Percentiles rank a stretch among this genome's conserved stretches.
Evolutionary conservation across 1,284 basidiomycete genomes (phyloP).

Genomic region (Rhodotorula mucilaginosa): DNA sequence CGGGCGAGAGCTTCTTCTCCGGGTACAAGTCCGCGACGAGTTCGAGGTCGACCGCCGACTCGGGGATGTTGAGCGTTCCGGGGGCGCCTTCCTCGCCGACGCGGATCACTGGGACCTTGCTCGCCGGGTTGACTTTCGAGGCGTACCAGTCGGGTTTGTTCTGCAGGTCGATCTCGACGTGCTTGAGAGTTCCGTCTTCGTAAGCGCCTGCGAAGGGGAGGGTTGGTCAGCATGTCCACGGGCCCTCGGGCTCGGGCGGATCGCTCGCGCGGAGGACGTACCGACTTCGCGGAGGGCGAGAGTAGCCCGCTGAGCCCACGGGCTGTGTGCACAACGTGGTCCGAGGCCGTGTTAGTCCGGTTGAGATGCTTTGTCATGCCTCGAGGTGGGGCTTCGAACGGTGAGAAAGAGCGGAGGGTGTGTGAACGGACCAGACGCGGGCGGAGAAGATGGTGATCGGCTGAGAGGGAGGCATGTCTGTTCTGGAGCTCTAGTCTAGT

Average conservation of each 20-base stretch:
- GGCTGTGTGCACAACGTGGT: slow-evolving; percentile 1
- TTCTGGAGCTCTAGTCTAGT: neutral
- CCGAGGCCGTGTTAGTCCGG: no score
- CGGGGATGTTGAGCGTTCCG: slow-evolving; percentile 27
- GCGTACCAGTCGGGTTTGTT: slow-evolving; percentile 59
- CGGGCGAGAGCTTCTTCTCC: slow-evolving; percentile 6
- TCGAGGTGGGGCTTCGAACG: neutral
- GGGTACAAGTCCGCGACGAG: slow-evolving; percentile 33
- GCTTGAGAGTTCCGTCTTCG: slow-evolving; percentile 47
- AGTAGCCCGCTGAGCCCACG: slow-evolving; percentile 53
- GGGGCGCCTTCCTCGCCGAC: slow-evolving; percentile 30
- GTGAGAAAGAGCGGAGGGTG: neutral
- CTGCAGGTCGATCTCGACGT: slow-evolving; percentile 58
- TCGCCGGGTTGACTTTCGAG: slow-evolving; percentile 61
- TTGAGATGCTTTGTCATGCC: neutral
- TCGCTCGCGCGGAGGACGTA: neutral
- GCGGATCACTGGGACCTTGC: slow-evolving; percentile 55
- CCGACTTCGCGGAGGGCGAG: slow-evolving; percentile 61
- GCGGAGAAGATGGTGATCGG: slow-evolving; percentile 18
- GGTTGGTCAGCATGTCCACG: slow-evolving; percentile 18
- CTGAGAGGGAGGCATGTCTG: neutral
- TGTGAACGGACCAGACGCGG: slow-evolving; percentile 6
- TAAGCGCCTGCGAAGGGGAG: neutral
- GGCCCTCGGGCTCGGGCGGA: no score
- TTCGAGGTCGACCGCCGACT: slow-evolving; percentile 37